Base-by-base conservation (phyloP, 768 basidiomycete genomes). In the Auriscalpium microsporum region DNA sequence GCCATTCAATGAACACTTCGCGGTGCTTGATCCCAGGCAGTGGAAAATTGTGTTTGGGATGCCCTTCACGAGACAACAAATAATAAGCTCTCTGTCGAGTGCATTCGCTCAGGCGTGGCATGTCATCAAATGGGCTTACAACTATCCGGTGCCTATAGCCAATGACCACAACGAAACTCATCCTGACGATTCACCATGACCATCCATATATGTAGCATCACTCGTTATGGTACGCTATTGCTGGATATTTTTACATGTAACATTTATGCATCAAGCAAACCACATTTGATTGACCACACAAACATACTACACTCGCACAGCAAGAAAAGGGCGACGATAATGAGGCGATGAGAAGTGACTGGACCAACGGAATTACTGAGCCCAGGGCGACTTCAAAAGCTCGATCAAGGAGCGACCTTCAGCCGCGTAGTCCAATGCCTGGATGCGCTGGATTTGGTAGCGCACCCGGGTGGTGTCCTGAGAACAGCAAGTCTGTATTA, bases 391-490 rank as follows among this genome's bases (percentile, higher is more conserved):
- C 53, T 76, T 75, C 56, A 94, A 74, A 48, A 80, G 67, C 54
- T 86, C 80, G 34, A 78, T 73, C 56, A 92, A 72, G 21, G 73
- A 65, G 48, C 75, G 73, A 9, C 78, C 82, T 68, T 86, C 91
- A 67, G 79, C 82, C 53, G 75, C 75, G 66, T 85, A 94, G 64
- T 95, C 79, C 42, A 91, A 66, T 14, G 75, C 72, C 45, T 67
- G 70, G 10, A 90, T 85, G 52, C 77, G 80, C 50, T 83, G 79
- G 63, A 94, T 86, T 4, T 86, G 87, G 64, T 93, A 95, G 38
- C 91, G 82, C 47, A 90, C 82, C 21, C 94, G 85, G 3, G 79
- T 78, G 65, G 78, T 78, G n/a, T 90, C 91, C 92, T 95, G 10
- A 54, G 48, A 21, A 54, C 16, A 55, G 49, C 42, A 50, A 58